Evolutionary conservation across 2,329 filamentous ascomycete species (phyloP), one percentile per base, ranked within the genome.

Genomic region (Cladophialophora yegresii): DNA sequence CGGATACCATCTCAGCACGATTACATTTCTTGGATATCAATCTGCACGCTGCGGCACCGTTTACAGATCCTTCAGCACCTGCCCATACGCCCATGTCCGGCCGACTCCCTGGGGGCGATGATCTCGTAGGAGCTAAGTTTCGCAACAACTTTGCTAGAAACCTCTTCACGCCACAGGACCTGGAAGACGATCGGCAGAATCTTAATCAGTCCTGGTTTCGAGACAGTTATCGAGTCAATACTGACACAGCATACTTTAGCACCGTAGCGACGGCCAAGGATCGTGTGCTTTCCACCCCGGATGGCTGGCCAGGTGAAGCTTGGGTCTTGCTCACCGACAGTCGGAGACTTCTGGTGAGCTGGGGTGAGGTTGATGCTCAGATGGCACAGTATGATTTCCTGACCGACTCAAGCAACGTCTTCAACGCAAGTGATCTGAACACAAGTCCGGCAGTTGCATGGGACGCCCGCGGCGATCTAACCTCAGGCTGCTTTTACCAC

Each of bases 221-320:
- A 6, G 61, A 65, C 36, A 23, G 62, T 51, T 64, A 59, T 58
- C 53, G 54, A 7, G 45, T 47, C 28, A 12, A 13, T 9, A 68
- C 64, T 23, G 66, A 68, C 22, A 68, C 74, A 2, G 79, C 81
- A 26, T 89, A 87, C 69, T 87, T 84, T 63, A 76, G 76, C 5
- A 77, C 78, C 0, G 49, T 43, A 13, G 30, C 57, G 10, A 45
- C 43, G 7, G 53, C 20, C 12, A 10, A 40, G 22, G 71, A 80
- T 8, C 71, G 74, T 30, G 69, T 77, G 47, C 54, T 69, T 10
- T 54, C 58, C 22, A 88, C 86, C 0, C 72, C 78, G 0, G 80
- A 87, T 74, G 87, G 87, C 10, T 89, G 87, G 87, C 87, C 87
- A 0, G 83, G 81, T n/a, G 82, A 85, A 68, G 79, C 81, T 22